phyloP scores from a whole-genome alignment of 768 basidiomycete genomes.

The Collybia nuda region DNA sequence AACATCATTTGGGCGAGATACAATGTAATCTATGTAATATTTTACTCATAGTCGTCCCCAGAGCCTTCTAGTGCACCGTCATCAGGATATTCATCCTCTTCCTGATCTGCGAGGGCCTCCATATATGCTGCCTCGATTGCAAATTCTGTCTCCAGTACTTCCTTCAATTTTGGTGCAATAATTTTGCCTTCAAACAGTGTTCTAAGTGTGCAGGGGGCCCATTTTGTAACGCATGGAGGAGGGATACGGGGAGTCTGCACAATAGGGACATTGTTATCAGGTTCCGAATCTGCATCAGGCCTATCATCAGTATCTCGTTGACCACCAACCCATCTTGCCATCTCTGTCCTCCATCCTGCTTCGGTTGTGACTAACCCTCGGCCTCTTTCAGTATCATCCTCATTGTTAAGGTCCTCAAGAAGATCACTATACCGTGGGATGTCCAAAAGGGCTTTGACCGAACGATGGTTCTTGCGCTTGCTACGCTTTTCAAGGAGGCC shows the following conservation, averaged over 20 bases:
- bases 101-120: background rate
- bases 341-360: background rate
- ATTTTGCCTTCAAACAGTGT: background rate
- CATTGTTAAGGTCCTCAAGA: background rate
- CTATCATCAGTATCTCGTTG: too few species aligned
- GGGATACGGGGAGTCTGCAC: too few species aligned
- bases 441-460: background rate
- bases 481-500: background rate
- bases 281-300: too few species aligned
- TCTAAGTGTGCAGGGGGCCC: background rate
- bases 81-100: background rate
- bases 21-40: background rate
- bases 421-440: background rate
- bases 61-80: background rate
- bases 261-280: too few species aligned
- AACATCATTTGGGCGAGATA: background rate
- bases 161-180: background rate
- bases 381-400: background rate
- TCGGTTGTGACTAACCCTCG: background rate
- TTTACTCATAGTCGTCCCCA: background rate
- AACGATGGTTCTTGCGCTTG: background rate
- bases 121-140: background rate
- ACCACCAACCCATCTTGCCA: constrained; percentile 1
- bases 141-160: background rate
- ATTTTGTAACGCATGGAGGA: background rate